Conservation (phyloP, 139 green algal species). For the Tetraselmis striata region DNA sequence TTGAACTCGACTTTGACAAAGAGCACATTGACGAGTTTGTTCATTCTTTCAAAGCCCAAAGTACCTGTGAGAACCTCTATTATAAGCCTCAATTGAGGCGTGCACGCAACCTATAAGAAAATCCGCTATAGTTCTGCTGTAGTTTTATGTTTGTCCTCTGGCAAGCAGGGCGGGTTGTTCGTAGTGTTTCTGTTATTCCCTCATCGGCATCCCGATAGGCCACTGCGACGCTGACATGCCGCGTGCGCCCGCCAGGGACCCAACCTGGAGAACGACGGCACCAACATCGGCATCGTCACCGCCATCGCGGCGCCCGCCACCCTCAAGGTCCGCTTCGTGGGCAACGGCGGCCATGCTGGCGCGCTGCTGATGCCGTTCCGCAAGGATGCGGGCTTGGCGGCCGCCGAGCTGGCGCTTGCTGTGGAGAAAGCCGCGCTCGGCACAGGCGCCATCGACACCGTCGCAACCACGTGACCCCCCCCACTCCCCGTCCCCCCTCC, state of each 20-base stretch:
- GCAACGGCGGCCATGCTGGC: conserved; percentile 78
- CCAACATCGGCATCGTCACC: conserved; percentile 83
- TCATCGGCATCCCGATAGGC: too few relatives aligned
- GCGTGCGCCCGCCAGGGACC: conserved; percentile 29
- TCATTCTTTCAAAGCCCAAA: too few relatives aligned
- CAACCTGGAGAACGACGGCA: conserved; percentile 60
- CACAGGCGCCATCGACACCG: conserved; percentile 65
- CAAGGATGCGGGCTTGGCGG: conserved; percentile 56
- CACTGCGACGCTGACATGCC: too few relatives aligned
- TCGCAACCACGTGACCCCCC: conserved; percentile 72
- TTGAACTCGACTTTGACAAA: too few relatives aligned
- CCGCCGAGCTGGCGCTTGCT: conserved; percentile 78
- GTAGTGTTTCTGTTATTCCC: too few relatives aligned
- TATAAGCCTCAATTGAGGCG: too few relatives aligned
- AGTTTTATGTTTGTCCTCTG: too few relatives aligned
- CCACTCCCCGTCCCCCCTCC: not conserved
- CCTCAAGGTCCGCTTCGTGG: conserved; percentile 65
- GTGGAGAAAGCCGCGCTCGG: conserved; percentile 58
- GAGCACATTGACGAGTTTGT: too few relatives aligned
- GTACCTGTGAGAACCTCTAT: too few relatives aligned
- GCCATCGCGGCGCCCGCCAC: conserved; percentile 88
- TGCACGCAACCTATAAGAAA: too few relatives aligned
- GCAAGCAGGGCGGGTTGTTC: too few relatives aligned
- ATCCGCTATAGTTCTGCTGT: too few relatives aligned
- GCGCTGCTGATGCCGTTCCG: conserved; percentile 63